phyloP scores from a whole-genome alignment of 2,329 filamentous ascomycete species.

The Calycina herbarum region DNA sequence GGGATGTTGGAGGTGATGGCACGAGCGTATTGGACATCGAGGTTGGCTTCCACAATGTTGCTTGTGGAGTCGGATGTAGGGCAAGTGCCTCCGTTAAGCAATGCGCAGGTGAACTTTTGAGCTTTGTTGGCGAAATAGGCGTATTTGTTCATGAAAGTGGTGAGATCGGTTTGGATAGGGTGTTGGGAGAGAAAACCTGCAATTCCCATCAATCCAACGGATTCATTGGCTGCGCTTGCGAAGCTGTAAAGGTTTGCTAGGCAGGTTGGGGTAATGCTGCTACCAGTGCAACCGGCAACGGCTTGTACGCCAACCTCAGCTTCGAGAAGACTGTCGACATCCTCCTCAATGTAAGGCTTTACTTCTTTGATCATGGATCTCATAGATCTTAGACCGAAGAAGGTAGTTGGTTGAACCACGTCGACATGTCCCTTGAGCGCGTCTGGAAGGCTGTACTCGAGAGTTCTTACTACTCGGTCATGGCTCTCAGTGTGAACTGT shows the following conservation, averaged over 20 bases:
- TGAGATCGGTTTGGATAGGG: slow-evolving; percentile 31
- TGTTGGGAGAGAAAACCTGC: slow-evolving; percentile 35
- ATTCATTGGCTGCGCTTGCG: slow-evolving; percentile 22
- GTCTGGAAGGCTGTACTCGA: slow-evolving; percentile 45
- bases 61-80: slow-evolving; percentile 23
- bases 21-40: slow-evolving; percentile 60
- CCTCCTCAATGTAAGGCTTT: slow-evolving; percentile 14
- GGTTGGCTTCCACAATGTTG: slow-evolving; percentile 50
- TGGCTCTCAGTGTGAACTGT: slow-evolving; percentile 26
- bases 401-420: slow-evolving; percentile 60
- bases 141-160: slow-evolving; percentile 33
- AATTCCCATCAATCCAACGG: slow-evolving; percentile 31
- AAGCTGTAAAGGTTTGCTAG: slow-evolving; percentile 36
- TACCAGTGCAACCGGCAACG: slow-evolving; percentile 32
- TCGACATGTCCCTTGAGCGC: slow-evolving; percentile 58
- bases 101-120: slow-evolving; percentile 38
- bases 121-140: slow-evolving; percentile 28
- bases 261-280: slow-evolving; percentile 33
- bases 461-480: slow-evolving; percentile 29
- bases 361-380: slow-evolving; percentile 28
- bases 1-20: slow-evolving; percentile 55
- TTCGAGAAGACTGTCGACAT: slow-evolving; percentile 10
- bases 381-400: slow-evolving; percentile 47
- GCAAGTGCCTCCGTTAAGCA: slow-evolving; percentile 38
- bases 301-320: slow-evolving; percentile 18